Base-by-base conservation (phyloP, 2,329 filamentous ascomycete genomes). In the Coniochaeta hoffmannii region DNA sequence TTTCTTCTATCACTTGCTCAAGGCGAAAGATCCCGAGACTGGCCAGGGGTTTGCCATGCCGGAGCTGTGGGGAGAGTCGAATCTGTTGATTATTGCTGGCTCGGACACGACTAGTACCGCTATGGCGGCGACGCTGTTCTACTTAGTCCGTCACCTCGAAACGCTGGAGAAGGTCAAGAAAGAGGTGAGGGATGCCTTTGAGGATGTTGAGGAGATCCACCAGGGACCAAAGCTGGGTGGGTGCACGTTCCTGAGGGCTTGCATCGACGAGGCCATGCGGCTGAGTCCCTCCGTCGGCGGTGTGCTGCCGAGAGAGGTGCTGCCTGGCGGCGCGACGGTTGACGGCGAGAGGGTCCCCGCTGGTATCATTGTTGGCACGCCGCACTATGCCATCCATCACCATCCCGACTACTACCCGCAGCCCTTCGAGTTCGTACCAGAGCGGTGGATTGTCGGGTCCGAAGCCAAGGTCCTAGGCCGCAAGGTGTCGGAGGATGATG, bases 1-100 rank as follows among this genome's bases (percentile, higher is more conserved):
- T 66, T 89, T 90, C 73, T 89, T 90, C 72, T 85, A 88, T 69
- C 85, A 89, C 67, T 77, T 90, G 11, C 78, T 90, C 57, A 85
- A 85, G 64, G 86, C 87, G 8, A 80, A 81, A 36, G 87, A 90
- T 61, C 85, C 86, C 12, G 85, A 89, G 65, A 88, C 86, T 0
- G 86, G 86, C 53, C 76, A 80, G 56, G 83, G 83, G 1, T 86
- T 89, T 64, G 79, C 76, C 38, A 85, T 77, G 2, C 78, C 80
- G 0, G 86, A 89, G 64, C 79, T 89, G 24, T 87, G 85, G 84
- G 83, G 79, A 52, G 86, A 89, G 66, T 86, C 85, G 9, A 88
- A 88, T 65, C 70, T 88, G 17, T 76, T 89, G 73, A 87, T 88
- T 72, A 86, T 87, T 59, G 86, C 85, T 10, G 86, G 86, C 31